Evolutionary conservation across 768 basidiomycete genomes (phyloP), one percentile per base, ranked within the genome.

Genomic region (Suillus hirtellus): DNA sequence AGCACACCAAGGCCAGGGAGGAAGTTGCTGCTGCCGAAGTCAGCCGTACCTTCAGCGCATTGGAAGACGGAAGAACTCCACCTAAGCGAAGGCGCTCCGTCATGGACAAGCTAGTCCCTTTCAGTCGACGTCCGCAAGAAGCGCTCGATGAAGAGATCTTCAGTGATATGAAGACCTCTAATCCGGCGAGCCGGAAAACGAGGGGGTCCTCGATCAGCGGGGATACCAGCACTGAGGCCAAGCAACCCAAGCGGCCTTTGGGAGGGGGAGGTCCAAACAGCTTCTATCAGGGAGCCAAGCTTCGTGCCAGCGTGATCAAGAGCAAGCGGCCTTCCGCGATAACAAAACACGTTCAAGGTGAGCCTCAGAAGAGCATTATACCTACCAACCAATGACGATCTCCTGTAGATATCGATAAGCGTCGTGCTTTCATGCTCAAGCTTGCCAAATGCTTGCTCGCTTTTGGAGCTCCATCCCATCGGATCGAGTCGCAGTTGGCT

Each of bases 381-480:
- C 19, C 52, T 53, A 52, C 14, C 55, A 34, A 8, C 40, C 27
- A 38, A 64, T 54, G 54, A 56, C 62, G 9, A 10, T 42, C 27
- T 63, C 53, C 38, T 40, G 17, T 62, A 86, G 86, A 82, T 60
- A 71, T 82, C 9, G 73, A 77, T 37, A 79, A 76, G 53, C 81
- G 86, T 59, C 80, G 82, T 62, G 86, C 89, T 60, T 97, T 97
- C 78, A 82, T 97, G 58, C 79, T 96, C 68, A 89, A 89, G 71
- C 84, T 97, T 31, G 92, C 93, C 2, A 90, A 93, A 72, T 92
- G 92, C 12, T 82, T 98, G 63, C 85, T 98, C 72, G 83, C 88
- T n/a, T 96, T 92, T 73, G 95, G 95, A 21, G 92, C 95, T n/a
- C 95, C 95, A 1, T 94, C 93, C 24, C 96, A 97, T 74, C 84